Evolutionary conservation across 2,329 filamentous ascomycete species (phyloP), one percentile per base, ranked within the genome.

Genomic region (Cercospora berteroae): DNA sequence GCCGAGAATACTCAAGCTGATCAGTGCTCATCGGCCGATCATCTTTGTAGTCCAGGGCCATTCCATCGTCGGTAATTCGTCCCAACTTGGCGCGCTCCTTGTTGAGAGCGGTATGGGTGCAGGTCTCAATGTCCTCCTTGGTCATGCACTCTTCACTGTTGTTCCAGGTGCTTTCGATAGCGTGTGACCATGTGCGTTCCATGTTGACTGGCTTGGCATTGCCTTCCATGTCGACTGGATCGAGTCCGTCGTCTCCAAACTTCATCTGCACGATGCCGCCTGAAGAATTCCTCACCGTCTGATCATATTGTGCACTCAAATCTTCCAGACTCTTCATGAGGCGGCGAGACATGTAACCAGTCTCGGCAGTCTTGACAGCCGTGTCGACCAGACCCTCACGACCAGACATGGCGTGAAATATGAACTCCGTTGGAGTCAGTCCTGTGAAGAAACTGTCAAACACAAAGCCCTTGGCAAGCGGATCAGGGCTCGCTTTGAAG

Each of bases 341-440:
- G 73, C 95, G 89, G 81, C 95, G 90, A 70, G 94, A 98, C 95
- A 99, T 99, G 81, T 99, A 99, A 71, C 95, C 95, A 10, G 95
- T 99, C 80, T 99, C 95, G 63, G 95, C 95, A 63, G 95, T 99
- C 83, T 99, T 99, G 82, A 98, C 95, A 69, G 95, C 95, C 2
- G 95, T 99, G 86, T 99, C 95, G 76, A 99, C 94, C 72, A 99
- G 83, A 88, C 95, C 95, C 87, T 98, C 95, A 88, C 95, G 91
- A 74, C 95, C 95, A 75, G 93, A 97, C 82, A 98, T 97, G 72
- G 95, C 95, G 86, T 99, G 95, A 81, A 99, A 98, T 66, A 98
- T 87, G 79, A 99, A 98, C 75, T 99, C 95, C 0, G 92, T 93
- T 1, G 95, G 94, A 1, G 90, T 86, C 0, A 99, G 83, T 1